phyloP scores from a whole-genome alignment of 495 filamentous ascomycete species.

The Neurospora pannonica region DNA sequence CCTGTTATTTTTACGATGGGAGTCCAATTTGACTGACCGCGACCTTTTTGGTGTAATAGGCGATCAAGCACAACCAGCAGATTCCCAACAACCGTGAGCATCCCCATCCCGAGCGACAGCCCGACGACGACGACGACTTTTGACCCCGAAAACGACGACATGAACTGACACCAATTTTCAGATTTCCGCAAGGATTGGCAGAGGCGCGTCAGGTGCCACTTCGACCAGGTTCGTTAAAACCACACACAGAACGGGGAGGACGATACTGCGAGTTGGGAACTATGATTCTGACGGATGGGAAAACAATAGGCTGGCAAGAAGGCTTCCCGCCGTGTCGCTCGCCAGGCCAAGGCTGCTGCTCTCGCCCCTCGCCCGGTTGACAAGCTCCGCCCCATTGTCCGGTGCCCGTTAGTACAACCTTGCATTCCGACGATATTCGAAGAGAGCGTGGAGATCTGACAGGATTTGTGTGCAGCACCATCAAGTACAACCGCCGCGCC shows the following conservation, averaged over 20 bases:
- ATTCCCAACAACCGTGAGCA: slow-evolving; percentile 91
- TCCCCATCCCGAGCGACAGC: slow-evolving; percentile 6
- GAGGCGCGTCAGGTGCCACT: slow-evolving; percentile 93
- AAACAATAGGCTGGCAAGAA: slow-evolving; percentile 81
- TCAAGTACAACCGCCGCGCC: slow-evolving; percentile 99
- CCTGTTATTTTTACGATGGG: slow-evolving; percentile 1
- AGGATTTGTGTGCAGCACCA: slow-evolving; percentile 24
- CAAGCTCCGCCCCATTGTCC: slow-evolving; percentile 89
- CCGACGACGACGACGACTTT: slow-evolving; percentile 7
- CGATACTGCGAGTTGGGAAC: neutral
- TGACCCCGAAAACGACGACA: slow-evolving; percentile 1
- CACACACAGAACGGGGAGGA: slow-evolving; percentile 8
- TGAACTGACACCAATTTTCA: slow-evolving; percentile 29
- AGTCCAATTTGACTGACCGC: slow-evolving; percentile 10
- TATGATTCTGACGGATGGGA: slow-evolving; percentile 26
- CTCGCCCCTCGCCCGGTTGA: slow-evolving; percentile 95
- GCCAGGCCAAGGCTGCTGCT: slow-evolving; percentile 82
- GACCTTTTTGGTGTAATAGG: slow-evolving; percentile 27
- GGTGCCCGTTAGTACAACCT: slow-evolving; percentile 54
- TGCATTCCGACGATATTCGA: neutral
- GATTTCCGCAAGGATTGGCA: slow-evolving; percentile 99
- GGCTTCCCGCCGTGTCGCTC: slow-evolving; percentile 77
- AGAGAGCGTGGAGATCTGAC: slow-evolving; percentile 9
- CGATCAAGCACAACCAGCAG: slow-evolving; percentile 99
- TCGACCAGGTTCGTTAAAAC: slow-evolving; percentile 78